These are phyloP conservation scores for Alternaria sp. DNA, from an alignment of 2,329 filamentous ascomycete genomes.

Conservation along the genomic window DNA sequence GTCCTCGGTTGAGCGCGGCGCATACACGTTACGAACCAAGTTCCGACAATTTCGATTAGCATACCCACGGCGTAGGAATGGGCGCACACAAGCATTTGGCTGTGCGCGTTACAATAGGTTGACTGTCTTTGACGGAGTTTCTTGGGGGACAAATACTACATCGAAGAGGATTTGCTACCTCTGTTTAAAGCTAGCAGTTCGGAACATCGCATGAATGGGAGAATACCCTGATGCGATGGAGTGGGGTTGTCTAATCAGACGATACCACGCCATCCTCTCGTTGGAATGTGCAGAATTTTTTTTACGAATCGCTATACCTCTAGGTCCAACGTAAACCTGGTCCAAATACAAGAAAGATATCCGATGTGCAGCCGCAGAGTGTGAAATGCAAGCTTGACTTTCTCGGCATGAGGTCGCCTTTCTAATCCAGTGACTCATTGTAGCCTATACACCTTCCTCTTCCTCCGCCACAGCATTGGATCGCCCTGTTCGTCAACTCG, in stretches of 20 bases:
- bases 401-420: background rate
- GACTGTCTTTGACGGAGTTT: slow-evolving; percentile 2
- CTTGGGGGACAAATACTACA: background rate
- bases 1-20: slow-evolving; percentile 44
- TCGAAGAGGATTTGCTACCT: background rate
- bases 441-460: no score
- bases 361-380: background rate
- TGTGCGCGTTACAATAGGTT: slow-evolving; percentile 1
- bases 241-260: background rate
- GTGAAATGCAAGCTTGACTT: background rate
- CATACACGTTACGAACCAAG: slow-evolving; percentile 12
- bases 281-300: background rate
- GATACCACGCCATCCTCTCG: background rate
- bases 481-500: no score
- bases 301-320: background rate
- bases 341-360: background rate
- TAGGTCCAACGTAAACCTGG: background rate
- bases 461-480: no score
- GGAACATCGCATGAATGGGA: background rate
- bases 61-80: slow-evolving; percentile 11
- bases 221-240: background rate
- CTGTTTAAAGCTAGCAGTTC: background rate
- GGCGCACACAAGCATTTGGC: slow-evolving; percentile 5
- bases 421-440: no score
- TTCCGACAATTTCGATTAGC: slow-evolving; percentile 14